phyloP scores from a whole-genome alignment of 1,284 basidiomycete species.

The Cryptococcus deneoformans region DNA sequence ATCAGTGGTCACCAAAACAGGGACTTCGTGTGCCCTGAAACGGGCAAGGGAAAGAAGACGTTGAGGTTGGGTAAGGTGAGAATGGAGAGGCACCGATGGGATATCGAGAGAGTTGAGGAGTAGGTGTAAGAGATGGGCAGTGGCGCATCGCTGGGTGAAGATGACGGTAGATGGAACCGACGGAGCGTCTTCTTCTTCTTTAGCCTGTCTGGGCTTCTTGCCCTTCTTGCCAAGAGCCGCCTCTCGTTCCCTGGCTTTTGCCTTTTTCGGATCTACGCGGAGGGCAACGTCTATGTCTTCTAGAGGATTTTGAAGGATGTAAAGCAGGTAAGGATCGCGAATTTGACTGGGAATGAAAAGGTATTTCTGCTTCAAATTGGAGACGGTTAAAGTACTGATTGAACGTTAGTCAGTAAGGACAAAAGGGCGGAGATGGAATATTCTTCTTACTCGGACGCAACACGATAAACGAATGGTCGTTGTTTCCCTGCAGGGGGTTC shows the following conservation, averaged over 20 bases:
- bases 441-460: slow-evolving; percentile 65
- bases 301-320: slow-evolving; percentile 85
- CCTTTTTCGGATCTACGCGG: slow-evolving; percentile 36
- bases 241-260: slow-evolving; percentile 4
- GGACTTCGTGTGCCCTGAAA: slow-evolving; percentile 86
- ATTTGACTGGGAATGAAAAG: slow-evolving; percentile 93
- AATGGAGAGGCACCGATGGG: slow-evolving; percentile 86
- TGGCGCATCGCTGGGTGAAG: slow-evolving; percentile 83
- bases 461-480: slow-evolving; percentile 82
- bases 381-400: slow-evolving; percentile 76
- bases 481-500: slow-evolving; percentile 76
- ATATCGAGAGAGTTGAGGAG: slow-evolving; percentile 76
- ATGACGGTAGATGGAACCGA: slow-evolving; percentile 86
- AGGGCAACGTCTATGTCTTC: slow-evolving; percentile 59
- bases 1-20: slow-evolving; percentile 90
- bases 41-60: slow-evolving; percentile 76
- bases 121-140: slow-evolving; percentile 83
- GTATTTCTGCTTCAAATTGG: slow-evolving; percentile 82
- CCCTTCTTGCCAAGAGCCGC: slow-evolving; percentile 8
- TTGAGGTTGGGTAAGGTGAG: slow-evolving; percentile 82
- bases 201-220: slow-evolving; percentile 22
- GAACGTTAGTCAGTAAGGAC: neutral
- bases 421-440: neutral
- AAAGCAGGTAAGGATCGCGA: slow-evolving; percentile 87
- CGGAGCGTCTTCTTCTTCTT: slow-evolving; percentile 53